These are phyloP conservation scores for Aspergillus ostianus DNA, from an alignment of 495 filamentous ascomycete genomes.

Conservation along the genomic window DNA sequence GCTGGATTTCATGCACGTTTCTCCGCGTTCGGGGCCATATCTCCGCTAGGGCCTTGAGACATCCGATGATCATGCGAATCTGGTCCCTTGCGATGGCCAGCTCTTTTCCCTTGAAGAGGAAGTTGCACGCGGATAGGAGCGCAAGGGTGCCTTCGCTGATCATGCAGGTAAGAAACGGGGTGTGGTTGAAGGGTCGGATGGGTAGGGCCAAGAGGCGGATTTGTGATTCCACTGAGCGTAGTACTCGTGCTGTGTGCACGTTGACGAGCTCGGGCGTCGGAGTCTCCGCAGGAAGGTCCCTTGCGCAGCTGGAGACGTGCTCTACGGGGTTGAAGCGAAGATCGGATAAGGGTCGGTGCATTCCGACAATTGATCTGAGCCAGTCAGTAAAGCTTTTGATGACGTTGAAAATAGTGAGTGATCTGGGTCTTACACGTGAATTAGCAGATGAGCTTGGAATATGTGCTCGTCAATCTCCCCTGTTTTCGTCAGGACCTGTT, in stretches of 20 bases:
- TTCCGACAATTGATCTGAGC: constrained; percentile 25
- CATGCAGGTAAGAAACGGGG: constrained; percentile 35
- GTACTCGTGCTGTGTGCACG: constrained; percentile 26
- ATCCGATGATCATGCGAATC: constrained; percentile 34
- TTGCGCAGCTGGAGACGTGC: constrained; percentile 30
- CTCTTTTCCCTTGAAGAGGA: constrained; percentile 21
- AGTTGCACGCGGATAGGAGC: constrained; percentile 29
- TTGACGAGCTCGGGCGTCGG: constrained; percentile 25
- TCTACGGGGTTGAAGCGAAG: constrained; percentile 31
- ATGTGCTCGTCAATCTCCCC: constrained; percentile 32
- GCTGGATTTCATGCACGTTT: constrained; percentile 72
- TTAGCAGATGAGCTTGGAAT: constrained; percentile 30
- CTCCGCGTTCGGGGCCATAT: constrained; percentile 51
- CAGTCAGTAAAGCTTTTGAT: neutral
- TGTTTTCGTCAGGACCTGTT: constrained; percentile 24
- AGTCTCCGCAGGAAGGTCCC: constrained; percentile 22
- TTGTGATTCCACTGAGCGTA: constrained; percentile 28
- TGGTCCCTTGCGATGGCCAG: constrained; percentile 29
- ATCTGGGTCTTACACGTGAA: constrained; percentile 26
- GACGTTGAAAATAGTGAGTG: neutral
- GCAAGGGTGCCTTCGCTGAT: constrained; percentile 28
- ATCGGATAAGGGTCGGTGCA: constrained; percentile 34
- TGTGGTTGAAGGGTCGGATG: constrained; percentile 22
- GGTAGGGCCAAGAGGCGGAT: constrained; percentile 31
- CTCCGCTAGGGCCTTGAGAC: constrained; percentile 29